phyloP scores from a whole-genome alignment of 2,329 filamentous ascomycete genomes.

The Harringtonia aguacate region DNA sequence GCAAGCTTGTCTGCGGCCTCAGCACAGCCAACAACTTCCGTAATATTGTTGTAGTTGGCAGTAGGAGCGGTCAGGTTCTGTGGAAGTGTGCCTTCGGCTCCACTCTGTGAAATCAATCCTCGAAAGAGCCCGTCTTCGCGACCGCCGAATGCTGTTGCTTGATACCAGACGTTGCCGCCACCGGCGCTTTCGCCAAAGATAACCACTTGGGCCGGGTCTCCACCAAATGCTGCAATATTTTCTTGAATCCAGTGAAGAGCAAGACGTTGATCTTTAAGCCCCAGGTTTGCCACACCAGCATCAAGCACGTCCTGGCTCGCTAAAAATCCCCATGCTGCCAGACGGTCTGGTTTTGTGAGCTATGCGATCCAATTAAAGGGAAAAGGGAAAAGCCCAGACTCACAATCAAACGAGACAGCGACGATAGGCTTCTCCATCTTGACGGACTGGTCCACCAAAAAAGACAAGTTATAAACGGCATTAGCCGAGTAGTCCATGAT shows the following conservation, averaged over 20 bases:
- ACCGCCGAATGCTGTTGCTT: conserved; percentile 35
- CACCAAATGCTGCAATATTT: conserved; percentile 25
- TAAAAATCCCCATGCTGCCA: conserved; percentile 36
- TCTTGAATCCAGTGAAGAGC: conserved; percentile 37
- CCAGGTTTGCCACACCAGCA: conserved; percentile 36
- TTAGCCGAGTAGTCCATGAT: conserved; percentile 29
- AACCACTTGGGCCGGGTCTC: conserved; percentile 26
- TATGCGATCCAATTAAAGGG: background rate
- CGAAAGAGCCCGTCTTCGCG: conserved; percentile 42
- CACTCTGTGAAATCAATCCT: conserved; percentile 29
- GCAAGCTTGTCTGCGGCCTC: background rate
- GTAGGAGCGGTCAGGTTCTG: conserved; percentile 17
- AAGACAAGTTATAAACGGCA: conserved; percentile 41
- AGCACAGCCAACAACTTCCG: background rate
- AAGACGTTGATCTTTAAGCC: conserved; percentile 36
- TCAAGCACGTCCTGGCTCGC: conserved; percentile 26
- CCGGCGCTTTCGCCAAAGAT: conserved; percentile 44
- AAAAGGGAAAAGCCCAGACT: background rate
- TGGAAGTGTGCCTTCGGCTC: conserved; percentile 20
- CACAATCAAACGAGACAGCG: background rate
- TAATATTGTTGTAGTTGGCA: conserved; percentile 10
- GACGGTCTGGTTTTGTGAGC: background rate
- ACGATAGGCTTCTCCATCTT: background rate
- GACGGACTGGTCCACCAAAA: background rate
- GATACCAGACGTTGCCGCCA: conserved; percentile 34